Evolutionary conservation across 352 stramenopile genomes (phyloP), one percentile per base, ranked within the genome.

Genomic region (Halophytophthora batemanensis): DNA sequence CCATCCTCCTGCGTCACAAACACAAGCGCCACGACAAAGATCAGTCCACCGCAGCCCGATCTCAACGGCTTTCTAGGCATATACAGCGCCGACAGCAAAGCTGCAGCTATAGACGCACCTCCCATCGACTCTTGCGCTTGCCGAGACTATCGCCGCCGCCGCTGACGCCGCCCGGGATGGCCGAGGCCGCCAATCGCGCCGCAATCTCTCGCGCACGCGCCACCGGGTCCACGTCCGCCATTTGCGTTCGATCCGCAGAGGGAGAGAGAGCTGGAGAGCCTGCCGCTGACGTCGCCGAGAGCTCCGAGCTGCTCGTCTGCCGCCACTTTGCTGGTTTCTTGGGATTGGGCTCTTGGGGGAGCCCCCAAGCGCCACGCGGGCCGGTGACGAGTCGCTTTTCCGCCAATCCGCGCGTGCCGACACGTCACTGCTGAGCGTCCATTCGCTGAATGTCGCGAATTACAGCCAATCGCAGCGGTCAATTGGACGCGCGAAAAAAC

Each of bases 121-220:
- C 82, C 77, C 82, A 93, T 7, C 82, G 80, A 45, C 71, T 93
- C 69, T 93, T 93, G 44, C 85, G 68, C 64, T 95, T 95, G 38
- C 85, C 85, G 15, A 93, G 64, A 3, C 65, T 54, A 52, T 90
- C 81, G 14, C 59, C 62, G 22, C n/a, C 81, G 14, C 59, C 62
- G 22, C n/a, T n/a, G n/a, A n/a, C n/a, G n/a, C n/a, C n/a, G n/a
- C 71, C 71, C 0, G 82, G 82, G 39, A 92, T 84, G n/a, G 77
- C 79, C 5, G 75, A 57, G 7, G 82, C 76, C 11, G 80, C 81
- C 45, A 95, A 59, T 48, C 85, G 80, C 33, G 85, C 85, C 3
- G 85, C 85, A 57, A 95, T 95, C 55, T 83, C 85, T 4, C 84
- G 79, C 48, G 85, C 85, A 40, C 80, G 77, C 14, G 82, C 85